A percentile compares a stretch with the other conserved stretches of the same genome.
Evolutionary conservation across 2,329 filamentous ascomycete genomes (phyloP).

Genomic region (Sporothrix dimorphospora): DNA sequence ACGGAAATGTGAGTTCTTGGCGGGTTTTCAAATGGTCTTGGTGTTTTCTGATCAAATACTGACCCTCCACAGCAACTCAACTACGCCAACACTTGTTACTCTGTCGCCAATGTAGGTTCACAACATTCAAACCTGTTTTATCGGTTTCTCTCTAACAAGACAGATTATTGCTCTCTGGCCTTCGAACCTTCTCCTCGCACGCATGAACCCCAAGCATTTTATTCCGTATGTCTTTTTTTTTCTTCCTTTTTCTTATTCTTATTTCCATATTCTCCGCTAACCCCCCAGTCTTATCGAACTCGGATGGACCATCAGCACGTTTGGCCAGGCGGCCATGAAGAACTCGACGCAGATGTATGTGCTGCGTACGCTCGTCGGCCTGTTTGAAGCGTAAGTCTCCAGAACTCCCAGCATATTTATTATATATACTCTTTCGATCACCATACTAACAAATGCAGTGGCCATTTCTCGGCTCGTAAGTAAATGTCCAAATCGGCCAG

Average conservation of each 20-base stretch:
- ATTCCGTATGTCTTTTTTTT: slow-evolving; percentile 25
- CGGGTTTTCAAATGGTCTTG: not conserved
- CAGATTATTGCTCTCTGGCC: slow-evolving; percentile 32
- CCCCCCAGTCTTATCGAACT: slow-evolving; percentile 26
- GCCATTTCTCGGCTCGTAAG: slow-evolving; percentile 31
- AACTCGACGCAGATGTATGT: slow-evolving; percentile 31
- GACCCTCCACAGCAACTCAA: slow-evolving; percentile 28
- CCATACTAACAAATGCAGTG: slow-evolving; percentile 25
- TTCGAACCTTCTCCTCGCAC: slow-evolving; percentile 19
- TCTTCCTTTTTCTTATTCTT: not conserved
- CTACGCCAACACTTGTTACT: slow-evolving; percentile 28
- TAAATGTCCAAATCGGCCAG: too few relatives aligned
- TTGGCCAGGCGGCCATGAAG: slow-evolving; percentile 29
- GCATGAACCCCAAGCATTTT: slow-evolving; percentile 29
- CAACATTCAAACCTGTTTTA: not conserved
- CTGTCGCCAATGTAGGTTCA: slow-evolving; percentile 24
- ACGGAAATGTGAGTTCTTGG: slow-evolving; percentile 28
- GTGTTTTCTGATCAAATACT: not conserved
- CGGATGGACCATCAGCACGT: slow-evolving; percentile 32
- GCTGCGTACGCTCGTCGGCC: slow-evolving; percentile 23
- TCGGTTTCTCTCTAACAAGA: not conserved
- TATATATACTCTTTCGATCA: not conserved
- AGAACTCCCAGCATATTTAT: not conserved
- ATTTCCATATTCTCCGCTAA: not conserved
- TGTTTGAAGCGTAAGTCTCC: slow-evolving; percentile 31